Evolutionary conservation across 2,329 filamentous ascomycete genomes (phyloP).

Genomic region (Parascedosporium putredinis): DNA sequence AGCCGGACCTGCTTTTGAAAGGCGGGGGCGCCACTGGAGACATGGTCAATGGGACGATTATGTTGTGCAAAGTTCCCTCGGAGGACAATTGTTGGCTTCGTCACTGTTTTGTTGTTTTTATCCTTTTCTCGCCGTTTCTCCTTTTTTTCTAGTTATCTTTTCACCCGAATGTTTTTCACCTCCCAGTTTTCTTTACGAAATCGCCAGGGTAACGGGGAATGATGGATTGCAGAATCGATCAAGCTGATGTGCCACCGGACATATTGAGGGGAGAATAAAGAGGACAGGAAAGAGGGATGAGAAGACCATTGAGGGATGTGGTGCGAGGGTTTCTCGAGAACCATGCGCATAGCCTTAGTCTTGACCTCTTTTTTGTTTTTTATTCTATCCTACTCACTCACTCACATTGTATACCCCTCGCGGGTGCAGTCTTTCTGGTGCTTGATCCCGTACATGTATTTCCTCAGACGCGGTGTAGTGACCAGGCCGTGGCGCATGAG

Average conservation of each 20-base stretch:
- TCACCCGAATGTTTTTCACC: slow-evolving; percentile 14
- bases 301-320: too few relatives aligned
- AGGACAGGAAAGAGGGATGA: not conserved
- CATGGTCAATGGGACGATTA: not conserved
- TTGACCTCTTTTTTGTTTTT: slow-evolving; percentile 12
- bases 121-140: slow-evolving; percentile 8
- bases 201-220: not conserved
- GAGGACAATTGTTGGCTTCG: not conserved
- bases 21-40: not conserved
- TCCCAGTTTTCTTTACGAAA: not conserved
- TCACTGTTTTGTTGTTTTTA: not conserved
- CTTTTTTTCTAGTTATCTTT: slow-evolving; percentile 11
- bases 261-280: slow-evolving; percentile 1
- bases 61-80: not conserved
- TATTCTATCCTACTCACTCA: slow-evolving; percentile 7
- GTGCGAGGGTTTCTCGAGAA: not conserved
- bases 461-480: too few relatives aligned
- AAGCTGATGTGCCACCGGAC: not conserved
- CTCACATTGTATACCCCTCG: not conserved
- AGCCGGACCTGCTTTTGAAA: too few relatives aligned
- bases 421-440: not conserved
- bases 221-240: slow-evolving; percentile 1
- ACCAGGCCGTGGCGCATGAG: too few relatives aligned
- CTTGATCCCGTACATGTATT: too few relatives aligned
- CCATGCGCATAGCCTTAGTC: slow-evolving; percentile 6